Conservation (phyloP, 495 filamentous ascomycete genomes). For the Aspergillus biplanus region DNA sequence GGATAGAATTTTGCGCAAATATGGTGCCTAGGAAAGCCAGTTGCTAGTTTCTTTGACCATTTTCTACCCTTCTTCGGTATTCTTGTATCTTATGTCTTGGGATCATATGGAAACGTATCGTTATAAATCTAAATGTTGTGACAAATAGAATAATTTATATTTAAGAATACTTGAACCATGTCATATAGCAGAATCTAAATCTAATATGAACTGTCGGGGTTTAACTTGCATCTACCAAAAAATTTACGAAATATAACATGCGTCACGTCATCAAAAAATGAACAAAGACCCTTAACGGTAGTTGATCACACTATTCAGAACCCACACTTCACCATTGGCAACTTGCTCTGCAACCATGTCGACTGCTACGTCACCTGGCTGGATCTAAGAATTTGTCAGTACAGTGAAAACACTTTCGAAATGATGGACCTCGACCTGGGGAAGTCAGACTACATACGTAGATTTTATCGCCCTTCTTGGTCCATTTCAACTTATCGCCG, state of each 20-base stretch:
- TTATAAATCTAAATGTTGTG: neutral
- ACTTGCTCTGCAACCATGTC: constrained; percentile 70
- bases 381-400: constrained; percentile 58
- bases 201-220: neutral
- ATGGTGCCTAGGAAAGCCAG: constrained; percentile 20
- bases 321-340: constrained; percentile 85
- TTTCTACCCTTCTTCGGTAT: neutral
- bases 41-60: neutral
- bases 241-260: constrained; percentile 10
- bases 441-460: constrained; percentile 53
- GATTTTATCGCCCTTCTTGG: constrained; percentile 72
- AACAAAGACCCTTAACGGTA: constrained; percentile 42
- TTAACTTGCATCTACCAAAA: neutral
- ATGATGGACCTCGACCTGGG: neutral
- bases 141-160: constrained; percentile 11
- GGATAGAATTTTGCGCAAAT: constrained; percentile 69
- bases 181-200: neutral
- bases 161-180: neutral
- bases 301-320: constrained; percentile 68
- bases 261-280: constrained; percentile 25
- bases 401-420: neutral
- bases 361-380: constrained; percentile 78
- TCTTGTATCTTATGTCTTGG: constrained; percentile 3
- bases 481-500: constrained; percentile 81
- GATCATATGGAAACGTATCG: neutral